phyloP scores from a whole-genome alignment of 2,329 filamentous ascomycete genomes.

The Cadophora sp. region DNA sequence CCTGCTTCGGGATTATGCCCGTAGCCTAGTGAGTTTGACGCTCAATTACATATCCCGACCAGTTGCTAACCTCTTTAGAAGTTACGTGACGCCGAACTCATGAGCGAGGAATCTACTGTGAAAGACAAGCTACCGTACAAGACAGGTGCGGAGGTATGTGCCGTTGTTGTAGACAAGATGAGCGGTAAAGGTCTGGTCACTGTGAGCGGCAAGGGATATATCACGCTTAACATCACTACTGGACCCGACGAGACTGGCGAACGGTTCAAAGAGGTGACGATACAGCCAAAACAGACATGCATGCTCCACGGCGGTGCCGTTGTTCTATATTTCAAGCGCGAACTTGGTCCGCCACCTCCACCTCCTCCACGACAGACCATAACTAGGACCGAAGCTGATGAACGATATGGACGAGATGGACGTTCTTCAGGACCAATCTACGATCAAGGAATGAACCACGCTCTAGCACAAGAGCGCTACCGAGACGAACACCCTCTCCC shows the following conservation, averaged over 20 bases:
- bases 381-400: neutral
- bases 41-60: neutral
- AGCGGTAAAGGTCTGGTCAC: constrained; percentile 22
- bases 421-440: neutral
- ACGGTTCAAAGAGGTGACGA: constrained; percentile 19
- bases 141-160: constrained; percentile 22
- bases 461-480: too few species aligned
- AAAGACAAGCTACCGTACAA: constrained; percentile 27
- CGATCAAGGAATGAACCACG: neutral
- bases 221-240: constrained; percentile 22
- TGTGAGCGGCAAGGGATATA: constrained; percentile 25
- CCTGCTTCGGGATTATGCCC: constrained; percentile 1
- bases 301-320: constrained; percentile 29
- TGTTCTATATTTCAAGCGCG: constrained; percentile 18
- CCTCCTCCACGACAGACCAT: neutral
- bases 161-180: constrained; percentile 20
- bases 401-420: neutral
- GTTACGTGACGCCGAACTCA: neutral
- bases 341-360: neutral
- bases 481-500: neutral
- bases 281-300: constrained; percentile 28
- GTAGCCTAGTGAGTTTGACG: constrained; percentile 7
- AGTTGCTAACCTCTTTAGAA: neutral
- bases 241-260: constrained; percentile 20
- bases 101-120: constrained; percentile 21